Conservation (phyloP, 1,139 yeast species). For the Candida tunisiensis region DNA sequence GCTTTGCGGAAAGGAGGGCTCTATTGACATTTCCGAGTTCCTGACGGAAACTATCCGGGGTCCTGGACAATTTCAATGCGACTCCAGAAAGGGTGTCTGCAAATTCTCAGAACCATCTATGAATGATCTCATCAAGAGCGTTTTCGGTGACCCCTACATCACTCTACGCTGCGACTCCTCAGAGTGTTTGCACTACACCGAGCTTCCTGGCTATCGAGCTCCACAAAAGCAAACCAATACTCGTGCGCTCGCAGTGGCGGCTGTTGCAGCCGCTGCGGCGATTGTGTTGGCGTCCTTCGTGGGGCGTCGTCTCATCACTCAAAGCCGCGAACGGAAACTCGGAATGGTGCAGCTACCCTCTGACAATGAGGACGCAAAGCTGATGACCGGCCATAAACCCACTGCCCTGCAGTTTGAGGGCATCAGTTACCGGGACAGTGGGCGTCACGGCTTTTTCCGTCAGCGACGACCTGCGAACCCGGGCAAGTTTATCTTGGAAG, state of each 20-base stretch:
- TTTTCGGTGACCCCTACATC: slow-evolving; percentile 85
- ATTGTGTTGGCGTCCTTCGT: slow-evolving; percentile 23
- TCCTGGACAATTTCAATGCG: slow-evolving; percentile 86
- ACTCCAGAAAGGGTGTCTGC: slow-evolving; percentile 42
- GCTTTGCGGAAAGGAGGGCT: slow-evolving; percentile 89
- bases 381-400: slow-evolving; percentile 41
- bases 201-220: slow-evolving; percentile 72
- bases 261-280: slow-evolving; percentile 30
- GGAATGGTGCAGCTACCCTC: slow-evolving; percentile 12
- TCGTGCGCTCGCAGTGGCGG: slow-evolving; percentile 29
- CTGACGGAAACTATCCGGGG: slow-evolving; percentile 79
- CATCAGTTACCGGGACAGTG: slow-evolving; percentile 43
- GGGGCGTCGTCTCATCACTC: slow-evolving; percentile 2
- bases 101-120: slow-evolving; percentile 86
- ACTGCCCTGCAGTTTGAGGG: slow-evolving; percentile 63
- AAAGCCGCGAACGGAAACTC: neutral
- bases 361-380: slow-evolving; percentile 18
- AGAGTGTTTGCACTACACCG: slow-evolving; percentile 84
- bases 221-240: slow-evolving; percentile 44
- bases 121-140: slow-evolving; percentile 79
- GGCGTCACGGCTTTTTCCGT: too few species aligned
- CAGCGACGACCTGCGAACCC: too few species aligned
- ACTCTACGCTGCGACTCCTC: slow-evolving; percentile 68
- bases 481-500: slow-evolving; percentile 37
- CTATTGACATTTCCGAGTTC: slow-evolving; percentile 88